These are phyloP conservation scores for Larix sibirica DNA, from an alignment of 83 land plant genomes.

Conservation along the genomic window DNA sequence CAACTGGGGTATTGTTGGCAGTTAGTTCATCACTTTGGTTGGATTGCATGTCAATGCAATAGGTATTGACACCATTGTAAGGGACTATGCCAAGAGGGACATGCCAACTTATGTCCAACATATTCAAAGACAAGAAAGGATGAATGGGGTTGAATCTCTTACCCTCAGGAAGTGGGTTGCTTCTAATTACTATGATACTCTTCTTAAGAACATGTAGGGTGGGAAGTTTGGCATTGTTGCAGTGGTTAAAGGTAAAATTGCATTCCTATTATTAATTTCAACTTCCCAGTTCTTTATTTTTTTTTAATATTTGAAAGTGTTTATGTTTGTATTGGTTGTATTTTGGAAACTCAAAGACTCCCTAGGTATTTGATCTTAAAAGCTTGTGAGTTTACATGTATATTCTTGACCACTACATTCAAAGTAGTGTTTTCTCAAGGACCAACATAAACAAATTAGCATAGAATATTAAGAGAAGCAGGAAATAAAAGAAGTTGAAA, in stretches of 20 bases:
- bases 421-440: too few species aligned
- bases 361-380: not conserved
- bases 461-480: too few species aligned
- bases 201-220: slow-evolving; percentile 88
- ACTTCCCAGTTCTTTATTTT: not conserved
- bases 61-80: slow-evolving; percentile 62
- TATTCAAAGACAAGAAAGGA: slow-evolving; percentile 87
- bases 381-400: not conserved
- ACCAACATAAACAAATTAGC: not conserved
- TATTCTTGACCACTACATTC: too few species aligned
- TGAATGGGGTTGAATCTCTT: slow-evolving; percentile 76
- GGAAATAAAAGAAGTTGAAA: too few species aligned
- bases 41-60: slow-evolving; percentile 83
- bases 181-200: slow-evolving; percentile 80
- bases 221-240: slow-evolving; percentile 91
- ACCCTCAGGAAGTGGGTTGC: slow-evolving; percentile 96
- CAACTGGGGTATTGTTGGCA: slow-evolving; percentile 79
- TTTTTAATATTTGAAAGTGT: not conserved
- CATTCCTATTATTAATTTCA: not conserved
- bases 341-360: not conserved
- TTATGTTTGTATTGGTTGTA: not conserved
- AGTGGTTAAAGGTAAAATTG: slow-evolving; percentile 69
- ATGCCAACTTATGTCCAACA: slow-evolving; percentile 92
- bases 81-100: slow-evolving; percentile 75
- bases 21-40: slow-evolving; percentile 90